A percentile compares a stretch with the other conserved stretches of the same genome.
Conservation (phyloP, 805 yeast species). For the Kregervanrija delftensis region DNA sequence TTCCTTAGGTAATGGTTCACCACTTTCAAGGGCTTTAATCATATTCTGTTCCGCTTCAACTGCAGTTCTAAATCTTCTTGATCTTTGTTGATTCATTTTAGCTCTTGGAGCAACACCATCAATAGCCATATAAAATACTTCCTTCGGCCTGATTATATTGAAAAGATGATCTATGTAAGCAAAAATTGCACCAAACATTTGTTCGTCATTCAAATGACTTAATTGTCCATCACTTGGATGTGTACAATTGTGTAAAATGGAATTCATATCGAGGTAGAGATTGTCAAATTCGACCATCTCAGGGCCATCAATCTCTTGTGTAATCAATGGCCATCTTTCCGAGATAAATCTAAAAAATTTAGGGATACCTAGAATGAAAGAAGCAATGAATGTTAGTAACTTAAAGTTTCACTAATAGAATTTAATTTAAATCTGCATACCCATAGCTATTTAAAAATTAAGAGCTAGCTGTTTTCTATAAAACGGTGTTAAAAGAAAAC, state of each 20-base stretch:
- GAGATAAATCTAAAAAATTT: constrained; percentile 95
- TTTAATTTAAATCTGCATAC: too few species aligned
- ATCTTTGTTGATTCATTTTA: constrained; percentile 95
- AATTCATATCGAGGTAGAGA: constrained; percentile 93
- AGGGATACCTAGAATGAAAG: constrained; percentile 69
- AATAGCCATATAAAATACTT: constrained; percentile 90
- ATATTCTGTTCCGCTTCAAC: constrained; percentile 80
- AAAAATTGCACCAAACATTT: constrained; percentile 87
- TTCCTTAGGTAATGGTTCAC: constrained; percentile 71
- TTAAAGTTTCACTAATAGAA: too few species aligned
- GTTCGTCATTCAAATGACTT: constrained; percentile 72
- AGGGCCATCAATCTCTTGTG: constrained; percentile 73
- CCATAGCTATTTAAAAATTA: too few species aligned
- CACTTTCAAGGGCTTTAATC: constrained; percentile 65
- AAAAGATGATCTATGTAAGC: constrained; percentile 92
- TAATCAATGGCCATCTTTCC: constrained; percentile 97
- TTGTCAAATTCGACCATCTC: constrained; percentile 93
- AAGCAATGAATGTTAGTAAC: too few species aligned
- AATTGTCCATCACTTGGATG: constrained; percentile 68
- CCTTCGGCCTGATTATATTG: constrained; percentile 77
- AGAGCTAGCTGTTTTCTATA: too few species aligned
- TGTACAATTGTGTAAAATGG: constrained; percentile 90
- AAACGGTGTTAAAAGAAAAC: too few species aligned
- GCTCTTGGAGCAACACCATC: constrained; percentile 99
- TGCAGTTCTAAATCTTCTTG: constrained; percentile 92